Conservation (phyloP, 2,329 filamentous ascomycete species). For the Beauveria asiatica region DNA sequence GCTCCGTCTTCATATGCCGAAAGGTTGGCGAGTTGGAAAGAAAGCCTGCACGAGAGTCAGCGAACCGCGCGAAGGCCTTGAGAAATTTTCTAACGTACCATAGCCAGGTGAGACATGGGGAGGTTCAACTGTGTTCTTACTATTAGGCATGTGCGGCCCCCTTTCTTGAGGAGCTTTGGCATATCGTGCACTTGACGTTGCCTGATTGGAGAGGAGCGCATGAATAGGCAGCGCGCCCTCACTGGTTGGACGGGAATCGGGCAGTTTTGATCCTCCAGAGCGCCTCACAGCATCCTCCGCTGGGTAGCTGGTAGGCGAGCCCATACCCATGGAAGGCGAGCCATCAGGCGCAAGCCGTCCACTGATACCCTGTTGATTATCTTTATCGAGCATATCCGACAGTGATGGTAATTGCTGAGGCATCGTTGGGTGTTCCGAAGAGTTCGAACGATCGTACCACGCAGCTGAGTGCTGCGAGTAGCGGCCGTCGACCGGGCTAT, state of each 20-base stretch:
- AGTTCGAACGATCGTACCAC: slow-evolving; percentile 19
- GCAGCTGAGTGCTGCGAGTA: slow-evolving; percentile 20
- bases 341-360: background rate
- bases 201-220: slow-evolving; percentile 37
- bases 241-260: slow-evolving; percentile 32
- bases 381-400: slow-evolving; percentile 37
- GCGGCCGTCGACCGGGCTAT: slow-evolving; percentile 20
- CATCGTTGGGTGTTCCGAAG: slow-evolving; percentile 18
- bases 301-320: background rate
- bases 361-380: slow-evolving; percentile 14
- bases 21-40: slow-evolving; percentile 25
- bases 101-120: slow-evolving; percentile 20
- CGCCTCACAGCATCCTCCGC: background rate
- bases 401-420: slow-evolving; percentile 35
- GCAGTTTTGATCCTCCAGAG: slow-evolving; percentile 3
- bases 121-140: slow-evolving; percentile 11
- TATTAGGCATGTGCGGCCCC: slow-evolving; percentile 15
- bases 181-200: slow-evolving; percentile 12
- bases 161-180: slow-evolving; percentile 5
- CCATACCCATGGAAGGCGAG: background rate
- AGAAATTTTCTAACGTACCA: slow-evolving; percentile 22
- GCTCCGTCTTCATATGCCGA: slow-evolving; percentile 23
- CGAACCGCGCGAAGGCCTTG: slow-evolving; percentile 13
- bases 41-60: slow-evolving; percentile 25
- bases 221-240: slow-evolving; percentile 48